A percentile compares a stretch with the other conserved stretches of the same genome.
Conservation (phyloP, 805 yeast genomes). For the Saccharomycopsis sp. region DNA sequence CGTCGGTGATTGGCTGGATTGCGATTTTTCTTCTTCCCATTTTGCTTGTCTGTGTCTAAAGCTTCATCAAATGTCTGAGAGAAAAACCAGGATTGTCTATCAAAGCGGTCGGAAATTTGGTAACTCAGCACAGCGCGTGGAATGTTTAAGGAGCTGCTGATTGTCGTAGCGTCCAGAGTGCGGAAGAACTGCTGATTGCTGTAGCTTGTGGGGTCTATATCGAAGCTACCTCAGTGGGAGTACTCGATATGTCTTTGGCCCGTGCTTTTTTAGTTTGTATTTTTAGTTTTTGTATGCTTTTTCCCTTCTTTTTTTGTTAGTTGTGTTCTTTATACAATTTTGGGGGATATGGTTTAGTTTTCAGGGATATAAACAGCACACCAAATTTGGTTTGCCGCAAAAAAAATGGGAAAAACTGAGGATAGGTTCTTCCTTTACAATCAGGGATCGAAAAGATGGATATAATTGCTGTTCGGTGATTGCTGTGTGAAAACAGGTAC, state of each 20-base stretch:
- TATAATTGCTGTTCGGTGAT: not conserved
- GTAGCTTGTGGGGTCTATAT: too few relatives aligned
- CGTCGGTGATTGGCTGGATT: conserved; percentile 85
- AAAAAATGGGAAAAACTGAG: not conserved
- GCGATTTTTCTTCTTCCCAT: conserved; percentile 98
- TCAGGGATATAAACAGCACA: not conserved
- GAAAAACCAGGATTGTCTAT: too few relatives aligned
- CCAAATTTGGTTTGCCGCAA: not conserved
- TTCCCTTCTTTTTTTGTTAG: not conserved
- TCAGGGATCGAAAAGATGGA: not conserved
- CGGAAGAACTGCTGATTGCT: too few relatives aligned
- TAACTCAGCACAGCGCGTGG: too few relatives aligned
- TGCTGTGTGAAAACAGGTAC: not conserved
- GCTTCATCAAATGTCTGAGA: too few relatives aligned
- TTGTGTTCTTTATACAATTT: not conserved
- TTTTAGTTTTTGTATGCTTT: not conserved
- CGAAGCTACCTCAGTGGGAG: too few relatives aligned
- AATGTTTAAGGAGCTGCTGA: too few relatives aligned
- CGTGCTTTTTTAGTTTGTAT: too few relatives aligned
- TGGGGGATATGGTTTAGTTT: conserved; percentile 2
- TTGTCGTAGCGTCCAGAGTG: too few relatives aligned
- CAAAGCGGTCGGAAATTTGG: too few relatives aligned
- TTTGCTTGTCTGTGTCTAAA: too few relatives aligned
- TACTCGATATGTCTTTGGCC: too few relatives aligned
- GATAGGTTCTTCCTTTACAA: not conserved